Base-by-base conservation (phyloP, 2,329 filamentous ascomycete species). In the Mycosphaerella sp. region DNA sequence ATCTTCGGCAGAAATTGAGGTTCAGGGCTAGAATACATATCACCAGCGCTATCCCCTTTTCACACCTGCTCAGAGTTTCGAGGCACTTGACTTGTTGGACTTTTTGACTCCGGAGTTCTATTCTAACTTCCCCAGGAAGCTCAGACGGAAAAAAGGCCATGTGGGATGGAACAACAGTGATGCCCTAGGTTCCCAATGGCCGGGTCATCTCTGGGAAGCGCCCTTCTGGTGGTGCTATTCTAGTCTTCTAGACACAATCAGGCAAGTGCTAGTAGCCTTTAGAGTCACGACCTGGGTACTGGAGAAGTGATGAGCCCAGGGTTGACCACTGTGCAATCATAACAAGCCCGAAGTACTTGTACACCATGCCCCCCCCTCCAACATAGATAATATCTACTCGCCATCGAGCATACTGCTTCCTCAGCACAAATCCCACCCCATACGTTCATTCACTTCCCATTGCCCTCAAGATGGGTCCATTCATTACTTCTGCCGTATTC, bases 381-480 rank as follows among this genome's bases (percentile, higher is more conserved):
- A n/a, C n/a, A n/a, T n/a, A n/a, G n/a, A n/a, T n/a, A n/a, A n/a
- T 10, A 10, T 32, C 30, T n/a, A 4, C 30, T 10, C 30, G 30
- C 9, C 30, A 32, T 5, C 30, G 9, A 32, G 30, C 30, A 10
- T 32, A 32, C 30, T n/a, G 13, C 2, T 7, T 32, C 30, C 9
- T 10, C 4, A 32, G 13, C 30, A 32, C 9, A 32, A 3, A 32
- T 41, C 17, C 21, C 21, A 21, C 21, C 21, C 21, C 6, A 21
- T 21, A 41, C 37, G 17, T 21, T 41, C 37, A 18, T 41, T 41
- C 6, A 8, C 17, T 21, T 21, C 16, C 37, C 28, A 37, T 30
- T 32, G 9, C 6, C 36, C 25, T 35, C 45, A 49, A 16, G 25
- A 49, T 49, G 36, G 45, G 45, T 41, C 37, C 45, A 41, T 49